A percentile compares a stretch with the other conserved stretches of the same genome.
Evolutionary conservation across 2,329 filamentous ascomycete species (phyloP).

Genomic region (Penicillium nordicum): DNA sequence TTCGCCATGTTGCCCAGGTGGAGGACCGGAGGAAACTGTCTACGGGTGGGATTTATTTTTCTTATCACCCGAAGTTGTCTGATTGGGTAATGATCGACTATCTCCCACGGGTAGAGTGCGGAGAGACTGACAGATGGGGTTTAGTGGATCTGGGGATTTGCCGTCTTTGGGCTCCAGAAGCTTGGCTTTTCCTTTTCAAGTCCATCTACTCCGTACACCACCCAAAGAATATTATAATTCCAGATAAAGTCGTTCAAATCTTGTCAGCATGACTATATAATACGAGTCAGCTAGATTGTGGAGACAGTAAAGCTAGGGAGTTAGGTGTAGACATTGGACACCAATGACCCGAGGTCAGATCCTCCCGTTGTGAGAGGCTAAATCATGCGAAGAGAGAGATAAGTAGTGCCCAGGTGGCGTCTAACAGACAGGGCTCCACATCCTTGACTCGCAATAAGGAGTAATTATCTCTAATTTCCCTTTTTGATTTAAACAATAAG

Average conservation of each 20-base stretch:
- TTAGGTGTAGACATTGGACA: neutral
- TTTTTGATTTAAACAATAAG: neutral
- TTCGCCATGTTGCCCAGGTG: neutral
- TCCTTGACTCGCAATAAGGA: neutral
- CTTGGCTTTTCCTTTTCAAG: slow-evolving; percentile 7
- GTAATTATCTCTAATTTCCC: neutral
- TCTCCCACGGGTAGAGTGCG: slow-evolving; percentile 16
- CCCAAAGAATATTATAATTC: neutral
- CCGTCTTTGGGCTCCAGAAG: slow-evolving; percentile 9
- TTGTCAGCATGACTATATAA: neutral
- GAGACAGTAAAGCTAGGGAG: neutral
- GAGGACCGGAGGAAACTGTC: neutral
- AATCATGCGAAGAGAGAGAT: slow-evolving; percentile 15
- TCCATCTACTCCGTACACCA: too few species aligned
- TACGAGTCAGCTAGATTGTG: neutral
- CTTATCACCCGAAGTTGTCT: slow-evolving; percentile 1
- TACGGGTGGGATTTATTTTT: neutral
- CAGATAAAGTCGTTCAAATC: neutral
- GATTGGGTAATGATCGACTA: slow-evolving; percentile 18
- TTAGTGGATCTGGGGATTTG: slow-evolving; percentile 12
- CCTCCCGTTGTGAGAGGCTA: slow-evolving; percentile 15
- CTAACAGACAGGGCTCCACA: neutral
- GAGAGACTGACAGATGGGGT: slow-evolving; percentile 16
- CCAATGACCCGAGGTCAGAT: slow-evolving; percentile 5
- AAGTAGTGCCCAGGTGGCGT: slow-evolving; percentile 4